phyloP scores from a whole-genome alignment of 768 basidiomycete genomes.

The Termitomyces sp. region DNA sequence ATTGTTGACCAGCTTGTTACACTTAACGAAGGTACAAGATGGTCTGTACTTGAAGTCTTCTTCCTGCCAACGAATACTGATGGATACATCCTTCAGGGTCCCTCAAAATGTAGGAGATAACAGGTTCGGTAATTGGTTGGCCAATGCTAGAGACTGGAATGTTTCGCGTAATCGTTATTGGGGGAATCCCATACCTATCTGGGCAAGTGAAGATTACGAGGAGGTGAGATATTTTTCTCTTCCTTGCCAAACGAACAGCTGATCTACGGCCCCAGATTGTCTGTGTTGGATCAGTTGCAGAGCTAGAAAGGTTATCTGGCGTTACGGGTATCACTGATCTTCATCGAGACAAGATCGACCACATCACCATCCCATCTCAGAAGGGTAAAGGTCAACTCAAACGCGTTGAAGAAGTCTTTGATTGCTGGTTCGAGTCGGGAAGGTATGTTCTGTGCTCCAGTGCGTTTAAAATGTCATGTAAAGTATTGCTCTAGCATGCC shows the following conservation, averaged over 20 bases:
- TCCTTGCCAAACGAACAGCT: background rate
- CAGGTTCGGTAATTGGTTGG: constrained; percentile 95
- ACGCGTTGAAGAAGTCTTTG: constrained; percentile 97
- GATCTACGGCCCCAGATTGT: constrained; percentile 49
- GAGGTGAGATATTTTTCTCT: constrained; percentile 49
- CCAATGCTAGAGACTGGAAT: constrained; percentile 99
- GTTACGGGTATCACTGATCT: constrained; percentile 81
- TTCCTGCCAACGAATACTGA: constrained; percentile 1
- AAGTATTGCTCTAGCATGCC: constrained; percentile 75
- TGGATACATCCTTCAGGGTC: constrained; percentile 54
- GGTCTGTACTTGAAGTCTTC: constrained; percentile 40
- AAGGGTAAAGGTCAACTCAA: constrained; percentile 81
- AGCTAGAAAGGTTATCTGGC: constrained; percentile 85
- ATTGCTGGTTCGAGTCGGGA: constrained; percentile 99
- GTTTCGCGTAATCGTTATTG: constrained; percentile 98
- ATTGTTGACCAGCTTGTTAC: constrained; percentile 82
- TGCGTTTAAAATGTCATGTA: background rate
- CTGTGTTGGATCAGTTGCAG: constrained; percentile 80
- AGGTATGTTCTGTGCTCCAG: constrained; percentile 47
- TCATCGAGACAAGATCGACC: constrained; percentile 92
- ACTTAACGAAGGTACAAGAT: constrained; percentile 88
- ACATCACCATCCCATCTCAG: constrained; percentile 92
- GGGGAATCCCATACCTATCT: constrained; percentile 96
- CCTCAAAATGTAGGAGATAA: constrained; percentile 87
- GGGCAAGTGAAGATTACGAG: constrained; percentile 89